Conservation (phyloP, 176 grass and related monocot species). For the Hordeum vulgare region DNA sequence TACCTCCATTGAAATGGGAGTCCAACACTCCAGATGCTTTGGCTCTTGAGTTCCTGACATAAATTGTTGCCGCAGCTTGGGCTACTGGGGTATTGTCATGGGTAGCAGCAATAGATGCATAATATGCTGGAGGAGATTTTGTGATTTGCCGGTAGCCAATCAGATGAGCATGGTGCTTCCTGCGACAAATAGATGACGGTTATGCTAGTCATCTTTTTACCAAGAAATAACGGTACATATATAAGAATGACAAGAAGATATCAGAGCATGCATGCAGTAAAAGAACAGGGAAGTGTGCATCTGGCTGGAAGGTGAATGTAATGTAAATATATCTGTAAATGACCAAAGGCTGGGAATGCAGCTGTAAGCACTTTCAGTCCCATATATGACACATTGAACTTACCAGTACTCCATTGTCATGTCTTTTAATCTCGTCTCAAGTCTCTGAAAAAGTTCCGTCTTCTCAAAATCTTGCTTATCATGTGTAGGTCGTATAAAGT, state of each 20-base stretch:
- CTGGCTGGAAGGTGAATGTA: neutral
- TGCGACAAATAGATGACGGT: conserved; percentile 1
- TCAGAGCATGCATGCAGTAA: neutral
- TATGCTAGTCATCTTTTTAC: neutral
- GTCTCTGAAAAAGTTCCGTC: conserved; percentile 40
- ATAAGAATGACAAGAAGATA: conserved; percentile 5
- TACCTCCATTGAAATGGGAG: conserved; percentile 15
- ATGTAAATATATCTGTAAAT: neutral
- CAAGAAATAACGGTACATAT: neutral
- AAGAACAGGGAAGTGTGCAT: neutral
- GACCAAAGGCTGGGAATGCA: neutral
- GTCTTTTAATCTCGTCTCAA: conserved; percentile 46
- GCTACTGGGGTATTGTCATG: neutral
- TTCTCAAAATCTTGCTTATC: conserved; percentile 70
- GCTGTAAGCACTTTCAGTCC: neutral
- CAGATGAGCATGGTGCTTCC: conserved; percentile 16
- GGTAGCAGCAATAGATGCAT: conserved; percentile 6
- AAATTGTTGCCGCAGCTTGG: neutral
- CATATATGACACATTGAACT: conserved; percentile 9
- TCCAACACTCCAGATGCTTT: conserved; percentile 16
- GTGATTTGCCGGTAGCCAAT: neutral
- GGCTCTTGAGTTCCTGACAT: neutral
- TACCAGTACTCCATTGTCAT: conserved; percentile 51
- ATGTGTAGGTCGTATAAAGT: conserved; percentile 57
- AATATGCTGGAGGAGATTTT: conserved; percentile 10